Evolutionary conservation across 2,329 filamentous ascomycete species (phyloP), one percentile per base, ranked within the genome.

Genomic region (Plectosphaerella sp.): DNA sequence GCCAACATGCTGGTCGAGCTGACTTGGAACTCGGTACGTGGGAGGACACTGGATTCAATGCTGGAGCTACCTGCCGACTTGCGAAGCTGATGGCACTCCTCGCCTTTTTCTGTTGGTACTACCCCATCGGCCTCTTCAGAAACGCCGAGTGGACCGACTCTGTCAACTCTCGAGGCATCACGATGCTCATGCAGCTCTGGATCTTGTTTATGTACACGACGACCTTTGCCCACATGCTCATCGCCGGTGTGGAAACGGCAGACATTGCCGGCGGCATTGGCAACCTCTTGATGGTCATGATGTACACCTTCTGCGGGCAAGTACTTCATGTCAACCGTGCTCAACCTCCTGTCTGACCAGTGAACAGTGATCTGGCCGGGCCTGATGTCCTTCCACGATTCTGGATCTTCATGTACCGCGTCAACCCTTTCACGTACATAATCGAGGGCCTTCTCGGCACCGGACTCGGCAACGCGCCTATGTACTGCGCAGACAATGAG

Each of bases 371-470:
- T 37, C 74, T 88, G 49, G 81, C 82, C 2, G 67, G 74, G 1
- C 81, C 81, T 0, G 62, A 61, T 0, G 69, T 73, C 2, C 74
- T 89, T 3, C 85, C 86, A 0, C 71, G 76, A 3, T 88, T 89
- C 71, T 89, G 86, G 86, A 79, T 78, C 50, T 87, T 86, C 70
- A 85, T 87, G 81, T 87, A 88, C 65, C 76, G 81, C 28, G 70
- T 84, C 45, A 86, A 81, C 0, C 86, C 87, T 1, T 82, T 88
- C 58, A 88, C 84, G 0, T 90, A 90, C 63, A 71, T 88, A n/a
- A 76, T 88, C 47, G 72, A 76, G 33, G 85, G 81, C 7, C 76
- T 89, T 64, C 71, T 87, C 57, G 61, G 61, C 0, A 48, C 61
- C 1, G 60, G 58, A 0, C 52, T 66, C 0, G 56, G 56, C 5